phyloP scores from a whole-genome alignment of 2,329 filamentous ascomycete species.

The Sporothrix mexicana region DNA sequence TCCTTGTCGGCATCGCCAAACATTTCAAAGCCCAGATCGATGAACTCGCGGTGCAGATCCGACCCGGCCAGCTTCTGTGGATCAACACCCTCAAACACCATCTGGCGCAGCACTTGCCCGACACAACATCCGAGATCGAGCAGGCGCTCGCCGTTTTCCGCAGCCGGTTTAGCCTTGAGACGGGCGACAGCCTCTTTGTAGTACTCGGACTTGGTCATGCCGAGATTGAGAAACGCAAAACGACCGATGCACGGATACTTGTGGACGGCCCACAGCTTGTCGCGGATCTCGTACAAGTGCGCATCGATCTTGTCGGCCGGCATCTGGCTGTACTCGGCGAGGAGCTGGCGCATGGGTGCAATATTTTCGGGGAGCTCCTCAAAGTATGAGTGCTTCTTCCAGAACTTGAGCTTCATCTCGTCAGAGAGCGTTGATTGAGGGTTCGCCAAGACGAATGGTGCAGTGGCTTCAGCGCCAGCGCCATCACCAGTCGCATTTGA shows the following conservation, averaged over 20 bases:
- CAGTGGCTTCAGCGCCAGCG: not conserved
- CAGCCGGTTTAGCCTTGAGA: constrained; percentile 29
- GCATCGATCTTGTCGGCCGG: constrained; percentile 37
- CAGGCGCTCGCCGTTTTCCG: constrained; percentile 30
- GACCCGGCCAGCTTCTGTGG: constrained; percentile 60
- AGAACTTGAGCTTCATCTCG: not conserved
- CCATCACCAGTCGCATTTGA: not conserved
- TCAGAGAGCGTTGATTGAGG: not conserved
- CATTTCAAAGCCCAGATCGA: constrained; percentile 45
- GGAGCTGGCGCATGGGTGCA: constrained; percentile 33
- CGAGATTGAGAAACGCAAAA: constrained; percentile 48
- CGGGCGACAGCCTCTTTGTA: constrained; percentile 43
- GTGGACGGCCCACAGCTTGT: constrained; percentile 47
- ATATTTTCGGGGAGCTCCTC: constrained; percentile 29
- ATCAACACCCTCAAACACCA: constrained; percentile 88
- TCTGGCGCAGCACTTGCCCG: constrained; percentile 57
- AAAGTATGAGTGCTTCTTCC: constrained; percentile 20
- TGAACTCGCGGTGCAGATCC: constrained; percentile 46
- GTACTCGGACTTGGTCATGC: constrained; percentile 41
- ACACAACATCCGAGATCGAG: constrained; percentile 54
- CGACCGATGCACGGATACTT: constrained; percentile 49
- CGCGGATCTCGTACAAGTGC: constrained; percentile 39
- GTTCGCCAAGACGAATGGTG: not conserved
- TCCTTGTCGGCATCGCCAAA: constrained; percentile 41
- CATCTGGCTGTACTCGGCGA: constrained; percentile 39